Conservation (phyloP, 1,284 basidiomycete species). For the Ustilago xerochloae region DNA sequence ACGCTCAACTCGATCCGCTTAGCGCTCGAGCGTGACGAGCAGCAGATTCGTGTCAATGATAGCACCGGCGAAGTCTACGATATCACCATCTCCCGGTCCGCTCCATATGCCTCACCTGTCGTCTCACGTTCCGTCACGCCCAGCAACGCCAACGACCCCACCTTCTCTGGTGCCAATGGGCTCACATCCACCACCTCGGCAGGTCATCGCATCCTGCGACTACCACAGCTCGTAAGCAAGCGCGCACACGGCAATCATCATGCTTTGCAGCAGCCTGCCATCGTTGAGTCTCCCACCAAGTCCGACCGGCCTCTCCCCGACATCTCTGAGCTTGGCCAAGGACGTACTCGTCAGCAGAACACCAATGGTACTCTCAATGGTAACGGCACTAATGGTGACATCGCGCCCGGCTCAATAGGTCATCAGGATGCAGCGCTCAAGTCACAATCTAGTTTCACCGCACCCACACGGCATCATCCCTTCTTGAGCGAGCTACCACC, state of each 20-base stretch:
- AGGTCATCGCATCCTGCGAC: conserved; percentile 48
- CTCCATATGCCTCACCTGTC: conserved; percentile 62
- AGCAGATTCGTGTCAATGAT: conserved; percentile 62
- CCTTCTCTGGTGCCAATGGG: conserved; percentile 14
- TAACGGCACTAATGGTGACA: neutral
- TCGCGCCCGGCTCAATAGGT: neutral
- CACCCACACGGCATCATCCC: conserved; percentile 50
- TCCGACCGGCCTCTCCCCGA: conserved; percentile 8
- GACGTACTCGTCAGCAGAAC: conserved; percentile 12
- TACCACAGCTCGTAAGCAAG: conserved; percentile 60
- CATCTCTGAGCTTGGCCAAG: conserved; percentile 13
- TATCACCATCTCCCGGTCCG: conserved; percentile 59
- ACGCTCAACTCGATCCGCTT: conserved; percentile 56
- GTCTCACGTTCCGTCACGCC: conserved; percentile 47
- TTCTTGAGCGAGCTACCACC: conserved; percentile 61
- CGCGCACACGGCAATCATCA: conserved; percentile 32
- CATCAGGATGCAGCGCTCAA: conserved; percentile 40
- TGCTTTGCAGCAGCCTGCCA: conserved; percentile 12
- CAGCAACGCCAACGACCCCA: conserved; percentile 36
- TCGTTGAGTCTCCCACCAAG: conserved; percentile 7
- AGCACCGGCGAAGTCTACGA: conserved; percentile 61
- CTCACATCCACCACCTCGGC: conserved; percentile 24
- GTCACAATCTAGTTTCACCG: conserved; percentile 45
- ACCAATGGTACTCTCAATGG: neutral
- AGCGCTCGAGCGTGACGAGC: conserved; percentile 59